Base-by-base conservation (phyloP, 2,329 filamentous ascomycete species). In the Diaporthe capsici region DNA sequence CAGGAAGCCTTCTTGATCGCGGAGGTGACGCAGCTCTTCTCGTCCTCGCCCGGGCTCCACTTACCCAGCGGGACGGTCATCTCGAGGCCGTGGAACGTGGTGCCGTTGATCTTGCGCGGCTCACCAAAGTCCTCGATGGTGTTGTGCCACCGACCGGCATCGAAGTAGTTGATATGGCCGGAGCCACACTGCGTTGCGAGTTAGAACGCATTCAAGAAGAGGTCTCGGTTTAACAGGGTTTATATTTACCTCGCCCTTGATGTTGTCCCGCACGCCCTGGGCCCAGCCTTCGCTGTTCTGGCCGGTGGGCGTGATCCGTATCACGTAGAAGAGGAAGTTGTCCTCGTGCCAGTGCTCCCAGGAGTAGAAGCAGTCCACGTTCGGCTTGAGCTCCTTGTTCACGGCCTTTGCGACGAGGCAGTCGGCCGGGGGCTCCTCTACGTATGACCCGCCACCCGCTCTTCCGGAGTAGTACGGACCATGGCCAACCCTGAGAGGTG, bases 261-360 rank as follows among this genome's bases (percentile, higher is more conserved):
- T 63, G 60, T 73, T 73, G 42, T 73, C 57, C 8, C 25, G 15
- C n/a, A 73, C 37, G 13, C 71, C 71, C 22, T 65, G 5, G 13
- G 71, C 25, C 71, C 71, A 73, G 5, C 71, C 71, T 1, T 51
- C 4, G 57, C 44, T 61, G 9, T 53, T 28, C 71, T 73, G 58
- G 15, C 71, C 71, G 12, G 44, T 63, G 3, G 71, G 71, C 12
- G 71, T 73, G 71, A 73, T 73, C 2, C 71, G 71, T 22, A 73
- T 63, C 12, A 73, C 57, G 34, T 73, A 73, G 44, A 42, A 55
- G n/a, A 73, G 71, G 71, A 73, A 73, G 57, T 63, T 72, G 44
- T 53, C 57, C 4, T 31, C 1, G 22, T 73, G n/a, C 71, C 71
- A 63, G 71, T 65, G 71, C 34, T 55, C 71, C 47, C 71, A 63